Evolutionary conservation across 2,329 filamentous ascomycete species (phyloP).

Genomic region (Claviceps quebecensis): DNA sequence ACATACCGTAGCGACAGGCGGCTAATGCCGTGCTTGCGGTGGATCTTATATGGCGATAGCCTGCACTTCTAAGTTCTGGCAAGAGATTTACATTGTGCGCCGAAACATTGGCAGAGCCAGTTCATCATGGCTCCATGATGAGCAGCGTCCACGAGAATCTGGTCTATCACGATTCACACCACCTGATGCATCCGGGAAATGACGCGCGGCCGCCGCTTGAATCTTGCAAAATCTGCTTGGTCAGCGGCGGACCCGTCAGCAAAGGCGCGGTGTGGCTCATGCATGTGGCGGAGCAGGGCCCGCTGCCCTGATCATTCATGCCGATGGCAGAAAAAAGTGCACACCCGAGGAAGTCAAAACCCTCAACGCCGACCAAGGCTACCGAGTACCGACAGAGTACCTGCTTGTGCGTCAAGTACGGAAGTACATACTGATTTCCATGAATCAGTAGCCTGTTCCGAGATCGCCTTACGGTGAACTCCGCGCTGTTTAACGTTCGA

Average conservation of each 20-base stretch:
- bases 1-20: background rate
- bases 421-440: background rate
- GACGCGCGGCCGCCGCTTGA: too few species aligned
- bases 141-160: background rate
- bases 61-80: background rate
- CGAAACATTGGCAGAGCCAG: background rate
- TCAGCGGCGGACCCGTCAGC: too few species aligned
- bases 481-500: background rate
- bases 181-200: background rate
- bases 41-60: background rate
- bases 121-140: background rate
- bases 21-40: background rate
- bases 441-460: slow-evolving; percentile 9
- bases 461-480: slow-evolving; percentile 10
- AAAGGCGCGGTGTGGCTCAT: too few species aligned
- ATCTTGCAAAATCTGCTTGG: too few species aligned
- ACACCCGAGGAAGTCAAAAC: slow-evolving; percentile 17
- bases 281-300: background rate
- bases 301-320: background rate
- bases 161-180: too few species aligned
- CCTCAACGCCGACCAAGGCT: slow-evolving; percentile 16
- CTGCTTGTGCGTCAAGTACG: slow-evolving; percentile 29
- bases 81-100: background rate
- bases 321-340: too few species aligned
- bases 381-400: slow-evolving; percentile 12